phyloP scores from a whole-genome alignment of 2,329 filamentous ascomycete genomes.

The Neofusicoccum laricinum region DNA sequence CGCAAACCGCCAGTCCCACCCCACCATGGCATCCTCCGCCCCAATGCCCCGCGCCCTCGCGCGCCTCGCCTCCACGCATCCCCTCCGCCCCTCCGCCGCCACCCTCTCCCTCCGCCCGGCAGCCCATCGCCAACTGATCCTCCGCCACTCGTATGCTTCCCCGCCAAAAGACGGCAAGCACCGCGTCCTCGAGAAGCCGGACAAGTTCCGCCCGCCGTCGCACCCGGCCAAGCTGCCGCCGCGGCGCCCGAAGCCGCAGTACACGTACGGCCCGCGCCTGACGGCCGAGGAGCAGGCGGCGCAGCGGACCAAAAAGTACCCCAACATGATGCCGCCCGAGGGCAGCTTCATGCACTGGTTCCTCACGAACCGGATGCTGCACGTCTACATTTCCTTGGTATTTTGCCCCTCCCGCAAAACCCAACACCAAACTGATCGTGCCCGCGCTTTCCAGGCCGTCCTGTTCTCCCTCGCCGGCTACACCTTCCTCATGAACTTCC shows the following conservation, averaged over 20 bases:
- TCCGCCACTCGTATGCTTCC: slow-evolving; percentile 24
- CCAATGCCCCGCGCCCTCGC: slow-evolving; percentile 34
- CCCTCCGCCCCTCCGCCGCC: slow-evolving; percentile 17
- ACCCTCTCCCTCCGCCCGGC: slow-evolving; percentile 19
- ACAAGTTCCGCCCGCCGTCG: slow-evolving; percentile 88
- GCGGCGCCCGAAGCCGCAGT: slow-evolving; percentile 51
- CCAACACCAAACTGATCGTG: background rate
- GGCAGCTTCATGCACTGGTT: slow-evolving; percentile 84
- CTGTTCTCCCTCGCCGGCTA: slow-evolving; percentile 66
- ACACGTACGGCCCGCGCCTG: slow-evolving; percentile 72
- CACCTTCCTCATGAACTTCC: slow-evolving; percentile 77
- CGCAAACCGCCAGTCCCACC: background rate
- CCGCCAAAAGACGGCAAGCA: slow-evolving; percentile 47
- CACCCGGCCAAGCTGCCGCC: slow-evolving; percentile 70
- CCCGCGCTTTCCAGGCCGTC: slow-evolving; percentile 57
- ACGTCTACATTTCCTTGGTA: slow-evolving; percentile 82
- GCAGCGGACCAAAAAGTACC: slow-evolving; percentile 73
- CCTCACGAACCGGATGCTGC: slow-evolving; percentile 71
- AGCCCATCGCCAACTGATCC: slow-evolving; percentile 22
- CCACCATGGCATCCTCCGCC: slow-evolving; percentile 30
- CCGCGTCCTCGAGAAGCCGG: slow-evolving; percentile 71
- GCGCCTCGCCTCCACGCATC: slow-evolving; percentile 22
- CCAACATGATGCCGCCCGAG: slow-evolving; percentile 81
- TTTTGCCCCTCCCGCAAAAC: slow-evolving; percentile 24
- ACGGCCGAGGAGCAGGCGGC: slow-evolving; percentile 62